Evolutionary conservation across 179 eudicot genomes (phyloP).

Genomic region (Amaranthus tricolor): DNA sequence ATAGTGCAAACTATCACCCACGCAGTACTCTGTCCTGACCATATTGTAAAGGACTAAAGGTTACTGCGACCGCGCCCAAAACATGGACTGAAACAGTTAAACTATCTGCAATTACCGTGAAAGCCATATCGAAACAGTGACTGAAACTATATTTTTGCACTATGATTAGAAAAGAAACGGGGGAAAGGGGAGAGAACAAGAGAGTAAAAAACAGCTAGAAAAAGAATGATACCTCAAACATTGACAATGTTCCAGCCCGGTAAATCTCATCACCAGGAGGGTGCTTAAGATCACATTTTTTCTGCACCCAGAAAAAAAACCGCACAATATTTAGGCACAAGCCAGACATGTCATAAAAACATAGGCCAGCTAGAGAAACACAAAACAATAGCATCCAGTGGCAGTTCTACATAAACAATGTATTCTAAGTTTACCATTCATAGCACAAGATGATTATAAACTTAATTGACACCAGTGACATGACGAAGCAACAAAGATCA

Average conservation of each 20-base stretch:
- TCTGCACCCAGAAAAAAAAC: conserved; percentile 36
- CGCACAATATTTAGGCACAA: conserved; percentile 2
- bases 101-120: no score
- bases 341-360: conserved; percentile 2
- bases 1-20: no score
- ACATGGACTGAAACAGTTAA: no score
- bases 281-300: conserved; percentile 95
- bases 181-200: neutral
- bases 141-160: no score
- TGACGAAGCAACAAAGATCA: neutral
- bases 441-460: neutral
- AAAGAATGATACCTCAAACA: conserved; percentile 71
- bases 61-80: no score
- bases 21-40: no score
- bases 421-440: neutral
- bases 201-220: neutral
- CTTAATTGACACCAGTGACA: neutral
- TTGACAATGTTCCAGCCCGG: conserved; percentile 85
- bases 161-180: no score
- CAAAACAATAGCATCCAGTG: neutral
- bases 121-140: no score
- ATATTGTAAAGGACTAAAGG: no score
- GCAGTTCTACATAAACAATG: neutral
- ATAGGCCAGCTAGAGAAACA: neutral
- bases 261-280: conserved; percentile 99